Evolutionary conservation across 306 rosid genomes (phyloP).

Genomic region (Trifolium dubium): DNA sequence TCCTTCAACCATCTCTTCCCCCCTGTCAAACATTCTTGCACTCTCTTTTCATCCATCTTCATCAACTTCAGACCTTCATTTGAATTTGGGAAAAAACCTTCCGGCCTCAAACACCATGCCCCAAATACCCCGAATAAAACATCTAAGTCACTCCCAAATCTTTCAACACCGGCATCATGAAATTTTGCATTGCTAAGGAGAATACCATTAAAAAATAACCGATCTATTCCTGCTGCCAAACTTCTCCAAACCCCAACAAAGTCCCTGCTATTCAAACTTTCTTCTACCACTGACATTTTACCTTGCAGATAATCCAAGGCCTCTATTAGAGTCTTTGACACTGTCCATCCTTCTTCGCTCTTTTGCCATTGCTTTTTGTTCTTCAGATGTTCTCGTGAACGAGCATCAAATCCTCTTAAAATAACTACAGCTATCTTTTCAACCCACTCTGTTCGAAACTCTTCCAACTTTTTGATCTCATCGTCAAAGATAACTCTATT

Average conservation of each 20-base stretch:
- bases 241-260: conserved; percentile 88
- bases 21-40: conserved; percentile 54
- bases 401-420: conserved; percentile 86
- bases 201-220: conserved; percentile 58
- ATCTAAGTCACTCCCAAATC: conserved; percentile 68
- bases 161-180: conserved; percentile 65
- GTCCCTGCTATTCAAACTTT: conserved; percentile 65
- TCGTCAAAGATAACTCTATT: conserved; percentile 61
- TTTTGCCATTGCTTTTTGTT: conserved; percentile 90
- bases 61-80: conserved; percentile 77
- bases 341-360: conserved; percentile 77
- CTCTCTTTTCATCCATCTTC: conserved; percentile 63
- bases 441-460: conserved; percentile 75
- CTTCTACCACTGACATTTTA: conserved; percentile 66
- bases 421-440: conserved; percentile 74
- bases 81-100: conserved; percentile 79
- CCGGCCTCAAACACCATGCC: conserved; percentile 88
- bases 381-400: conserved; percentile 72
- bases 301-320: conserved; percentile 78
- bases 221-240: conserved; percentile 80
- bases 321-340: conserved; percentile 69
- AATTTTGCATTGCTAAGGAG: conserved; percentile 71
- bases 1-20: conserved; percentile 76
- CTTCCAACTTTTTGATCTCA: conserved; percentile 70
- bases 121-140: conserved; percentile 83